Conservation (phyloP, 371 early-diverging fungal species). For the Mortierella sp. region DNA sequence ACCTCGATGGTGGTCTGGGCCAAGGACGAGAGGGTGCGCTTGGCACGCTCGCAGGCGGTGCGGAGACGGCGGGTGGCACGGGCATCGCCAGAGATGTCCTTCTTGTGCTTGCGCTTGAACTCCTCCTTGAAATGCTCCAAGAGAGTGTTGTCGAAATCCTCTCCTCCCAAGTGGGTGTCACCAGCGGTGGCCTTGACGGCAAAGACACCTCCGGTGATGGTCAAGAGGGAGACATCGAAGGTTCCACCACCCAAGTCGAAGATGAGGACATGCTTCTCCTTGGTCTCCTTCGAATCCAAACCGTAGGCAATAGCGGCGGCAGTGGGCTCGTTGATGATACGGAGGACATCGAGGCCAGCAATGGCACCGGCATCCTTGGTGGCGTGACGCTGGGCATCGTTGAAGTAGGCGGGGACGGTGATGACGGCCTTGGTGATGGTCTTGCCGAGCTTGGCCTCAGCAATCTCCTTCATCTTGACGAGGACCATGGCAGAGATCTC, state of each 20-base stretch:
- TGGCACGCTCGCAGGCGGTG: constrained; percentile 85
- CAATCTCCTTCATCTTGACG: constrained; percentile 89
- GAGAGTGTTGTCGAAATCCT: constrained; percentile 95
- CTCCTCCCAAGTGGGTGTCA: constrained; percentile 99
- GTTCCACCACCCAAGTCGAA: constrained; percentile 97
- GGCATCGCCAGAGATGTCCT: constrained; percentile 77
- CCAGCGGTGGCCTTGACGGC: constrained; percentile 96
- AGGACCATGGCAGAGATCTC: constrained; percentile 93
- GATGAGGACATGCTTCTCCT: constrained; percentile 89
- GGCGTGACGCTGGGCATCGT: constrained; percentile 81
- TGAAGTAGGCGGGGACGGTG: constrained; percentile 93
- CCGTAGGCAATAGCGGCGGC: constrained; percentile 97
- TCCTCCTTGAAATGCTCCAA: constrained; percentile 77
- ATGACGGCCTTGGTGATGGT: constrained; percentile 89
- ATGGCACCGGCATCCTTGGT: constrained; percentile 85
- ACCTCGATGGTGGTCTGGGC: constrained; percentile 79
- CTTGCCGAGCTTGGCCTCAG: constrained; percentile 85
- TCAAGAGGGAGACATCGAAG: constrained; percentile 93
- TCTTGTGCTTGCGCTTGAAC: constrained; percentile 83
- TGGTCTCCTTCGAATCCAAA: constrained; percentile 77
- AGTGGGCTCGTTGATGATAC: constrained; percentile 95
- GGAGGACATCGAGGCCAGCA: constrained; percentile 81
- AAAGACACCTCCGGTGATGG: constrained; percentile 89
- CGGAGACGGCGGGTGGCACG: constrained; percentile 84
- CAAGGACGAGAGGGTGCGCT: constrained; percentile 80